Conservation (phyloP, 768 basidiomycete genomes). For the Panellus pusillus region DNA sequence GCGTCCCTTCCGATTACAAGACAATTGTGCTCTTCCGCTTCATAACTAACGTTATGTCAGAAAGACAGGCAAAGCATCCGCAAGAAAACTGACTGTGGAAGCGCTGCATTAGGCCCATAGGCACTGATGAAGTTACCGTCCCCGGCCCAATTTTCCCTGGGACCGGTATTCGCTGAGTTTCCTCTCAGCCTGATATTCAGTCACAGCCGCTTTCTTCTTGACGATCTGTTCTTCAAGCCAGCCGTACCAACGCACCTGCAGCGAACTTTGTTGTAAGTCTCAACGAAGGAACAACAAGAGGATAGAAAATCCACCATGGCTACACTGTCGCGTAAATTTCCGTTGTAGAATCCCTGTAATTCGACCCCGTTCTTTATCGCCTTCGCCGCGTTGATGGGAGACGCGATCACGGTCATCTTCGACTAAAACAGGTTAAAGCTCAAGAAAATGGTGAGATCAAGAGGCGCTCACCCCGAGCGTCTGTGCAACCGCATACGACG, state of each 20-base stretch:
- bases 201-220: conserved; percentile 16
- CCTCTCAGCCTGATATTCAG: conserved; percentile 50
- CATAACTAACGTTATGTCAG: conserved; percentile 60
- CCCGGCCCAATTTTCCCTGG: conserved; percentile 54
- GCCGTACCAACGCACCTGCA: conserved; percentile 36
- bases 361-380: conserved; percentile 59
- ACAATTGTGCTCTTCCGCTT: conserved; percentile 52
- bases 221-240: conserved; percentile 22
- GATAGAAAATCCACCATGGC: conserved; percentile 41
- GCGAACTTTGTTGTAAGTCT: not conserved
- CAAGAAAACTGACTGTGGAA: conserved; percentile 12
- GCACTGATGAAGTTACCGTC: conserved; percentile 65
- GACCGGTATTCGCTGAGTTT: conserved; percentile 60
- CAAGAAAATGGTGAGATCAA: conserved; percentile 2
- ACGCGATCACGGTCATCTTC: conserved; percentile 32
- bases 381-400: conserved; percentile 60
- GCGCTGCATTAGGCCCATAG: conserved; percentile 26
- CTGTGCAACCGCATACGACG: conserved; percentile 58
- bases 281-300: not conserved
- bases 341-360: conserved; percentile 65
- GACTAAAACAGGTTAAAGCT: conserved; percentile 33
- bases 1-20: conserved; percentile 54
- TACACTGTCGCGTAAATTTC: conserved; percentile 67
- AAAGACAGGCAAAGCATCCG: not conserved
- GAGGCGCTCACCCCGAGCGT: conserved; percentile 27